Base-by-base conservation (phyloP, 208 protist genomes). In the Jaenimonas drosophilae region DNA sequence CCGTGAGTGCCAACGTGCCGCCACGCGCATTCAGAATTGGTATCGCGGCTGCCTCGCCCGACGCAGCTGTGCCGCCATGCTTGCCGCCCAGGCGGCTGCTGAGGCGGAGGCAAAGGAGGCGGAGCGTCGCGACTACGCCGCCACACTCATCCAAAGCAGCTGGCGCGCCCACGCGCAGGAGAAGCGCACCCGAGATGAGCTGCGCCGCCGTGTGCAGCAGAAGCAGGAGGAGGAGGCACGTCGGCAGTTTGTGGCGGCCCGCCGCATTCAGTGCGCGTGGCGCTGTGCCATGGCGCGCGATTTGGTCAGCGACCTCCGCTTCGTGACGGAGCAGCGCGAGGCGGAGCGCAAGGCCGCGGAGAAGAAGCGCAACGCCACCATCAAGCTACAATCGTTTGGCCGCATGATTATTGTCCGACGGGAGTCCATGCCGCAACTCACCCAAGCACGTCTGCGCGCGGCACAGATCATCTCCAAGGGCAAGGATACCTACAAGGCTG, bases 381-480 rank as follows among this genome's bases (percentile, higher is more conserved):
- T 76, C 21, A 76, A 63, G 30, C 45, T 92, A 17, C 83, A 92
- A 58, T 59, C 78, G 0, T 87, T 86, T 44, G 75, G 64, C 11
- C 64, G 83, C 23, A 71, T 70, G 64, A 53, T 92, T 38, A 71
- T 82, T 40, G 67, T 54, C 7, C 45, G 50, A 30, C 40, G 66
- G 14, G 51, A 62, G 9, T 42, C 62, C 0, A 28, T 59, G 2
- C 57, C 71, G 7, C 34, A 66, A 0, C 68, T 92, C 21, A 70
- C 54, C 16, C 34, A 43, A 6, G 73, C 76, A 6, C 66, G 79
- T 14, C 45, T 65, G 11, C 70, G 69, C 19, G 78, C 70, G 11
- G 83, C 78, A 1, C 40, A 66, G 19, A 63, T 60, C 16, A 76
- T 86, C 34, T 51, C 55, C 37, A 55, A 49, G 17, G 50, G 44